These are phyloP conservation scores for Heimioporus sp. DNA, from an alignment of 768 basidiomycete species.

Conservation along the genomic window DNA sequence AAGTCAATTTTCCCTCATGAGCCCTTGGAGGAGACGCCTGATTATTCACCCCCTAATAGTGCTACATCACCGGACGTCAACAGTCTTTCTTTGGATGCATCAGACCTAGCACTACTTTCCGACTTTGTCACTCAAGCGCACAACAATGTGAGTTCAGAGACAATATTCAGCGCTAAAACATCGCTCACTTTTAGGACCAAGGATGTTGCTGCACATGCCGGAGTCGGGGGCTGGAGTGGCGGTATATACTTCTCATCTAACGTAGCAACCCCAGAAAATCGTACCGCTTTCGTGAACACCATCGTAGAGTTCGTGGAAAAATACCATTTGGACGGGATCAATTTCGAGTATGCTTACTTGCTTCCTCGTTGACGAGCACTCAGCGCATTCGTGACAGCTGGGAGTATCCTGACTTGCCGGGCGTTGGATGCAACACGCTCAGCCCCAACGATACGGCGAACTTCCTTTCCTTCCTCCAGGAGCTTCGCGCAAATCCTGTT, in stretches of 20 bases:
- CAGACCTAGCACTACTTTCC: conserved; percentile 52
- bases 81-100: conserved; percentile 32
- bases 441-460: conserved; percentile 63
- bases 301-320: conserved; percentile 44
- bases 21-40: not conserved
- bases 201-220: conserved; percentile 55
- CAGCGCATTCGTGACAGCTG: conserved; percentile 53
- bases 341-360: conserved; percentile 24
- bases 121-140: conserved; percentile 51
- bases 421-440: conserved; percentile 69
- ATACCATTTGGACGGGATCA: conserved; percentile 58
- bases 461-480: conserved; percentile 72
- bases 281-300: conserved; percentile 63
- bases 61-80: conserved; percentile 30
- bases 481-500: conserved; percentile 55
- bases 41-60: conserved; percentile 15
- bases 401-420: conserved; percentile 75
- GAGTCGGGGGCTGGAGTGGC: conserved; percentile 74
- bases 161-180: no score
- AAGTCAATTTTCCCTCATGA: conserved; percentile 14
- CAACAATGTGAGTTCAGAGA: conserved; percentile 22
- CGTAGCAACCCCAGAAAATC: conserved; percentile 53
- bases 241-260: conserved; percentile 59
- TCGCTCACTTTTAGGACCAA: conserved; percentile 20
- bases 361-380: not conserved